These are phyloP conservation scores for Suillus hirtellus DNA, from an alignment of 768 basidiomycete genomes.

Conservation along the genomic window DNA sequence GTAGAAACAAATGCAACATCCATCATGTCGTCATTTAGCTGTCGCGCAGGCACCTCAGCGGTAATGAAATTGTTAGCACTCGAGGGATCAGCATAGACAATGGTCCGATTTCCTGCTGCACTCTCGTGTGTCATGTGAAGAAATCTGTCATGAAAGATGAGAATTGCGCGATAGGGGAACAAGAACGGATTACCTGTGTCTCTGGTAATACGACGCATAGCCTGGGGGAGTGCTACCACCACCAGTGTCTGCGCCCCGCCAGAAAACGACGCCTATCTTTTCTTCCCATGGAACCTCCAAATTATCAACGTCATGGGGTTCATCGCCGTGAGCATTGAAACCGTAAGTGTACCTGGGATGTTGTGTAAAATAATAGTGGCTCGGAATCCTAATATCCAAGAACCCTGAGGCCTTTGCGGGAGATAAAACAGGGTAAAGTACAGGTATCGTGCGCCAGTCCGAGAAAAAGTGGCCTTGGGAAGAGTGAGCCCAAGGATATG, in stretches of 20 bases:
- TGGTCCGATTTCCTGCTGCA: slow-evolving; percentile 50
- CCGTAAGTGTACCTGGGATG: slow-evolving; percentile 85
- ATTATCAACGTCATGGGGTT: slow-evolving; percentile 74
- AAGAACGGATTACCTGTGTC: slow-evolving; percentile 61
- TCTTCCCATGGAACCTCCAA: slow-evolving; percentile 90
- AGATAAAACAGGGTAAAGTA: slow-evolving; percentile 92
- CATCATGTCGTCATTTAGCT: slow-evolving; percentile 80
- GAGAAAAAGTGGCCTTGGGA: slow-evolving; percentile 96
- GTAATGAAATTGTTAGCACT: slow-evolving; percentile 58
- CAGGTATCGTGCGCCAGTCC: slow-evolving; percentile 88
- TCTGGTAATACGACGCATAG: slow-evolving; percentile 79
- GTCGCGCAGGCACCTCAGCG: slow-evolving; percentile 54
- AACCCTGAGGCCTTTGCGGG: slow-evolving; percentile 87
- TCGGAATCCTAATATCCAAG: slow-evolving; percentile 89
- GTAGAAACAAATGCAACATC: slow-evolving; percentile 84
- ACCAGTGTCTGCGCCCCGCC: slow-evolving; percentile 96
- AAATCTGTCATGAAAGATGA: slow-evolving; percentile 41
- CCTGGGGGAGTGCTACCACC: slow-evolving; percentile 88
- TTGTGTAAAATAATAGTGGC: slow-evolving; percentile 92
- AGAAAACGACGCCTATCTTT: slow-evolving; percentile 87
- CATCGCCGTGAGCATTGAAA: slow-evolving; percentile 78
- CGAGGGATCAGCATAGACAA: slow-evolving; percentile 71
- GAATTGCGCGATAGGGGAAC: slow-evolving; percentile 6
- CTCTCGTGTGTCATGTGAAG: slow-evolving; percentile 72
- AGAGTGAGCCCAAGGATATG: slow-evolving; percentile 78